Conservation (phyloP, 352 stramenopile genomes). For the Phytophthora cajani region DNA sequence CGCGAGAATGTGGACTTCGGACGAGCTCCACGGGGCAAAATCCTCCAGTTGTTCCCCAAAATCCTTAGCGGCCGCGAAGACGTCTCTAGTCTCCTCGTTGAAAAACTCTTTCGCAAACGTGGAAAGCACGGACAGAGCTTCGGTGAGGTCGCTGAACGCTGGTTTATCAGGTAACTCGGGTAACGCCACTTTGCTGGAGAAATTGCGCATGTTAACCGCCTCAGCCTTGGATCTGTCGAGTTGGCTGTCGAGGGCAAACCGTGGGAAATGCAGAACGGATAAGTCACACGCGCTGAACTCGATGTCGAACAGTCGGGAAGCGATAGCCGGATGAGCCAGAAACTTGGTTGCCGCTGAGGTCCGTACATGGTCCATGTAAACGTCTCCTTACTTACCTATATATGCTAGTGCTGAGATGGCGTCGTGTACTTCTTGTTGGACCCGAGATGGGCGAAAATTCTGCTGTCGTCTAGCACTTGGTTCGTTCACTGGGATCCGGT, state of each 20-base stretch:
- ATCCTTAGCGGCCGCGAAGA: too few species aligned
- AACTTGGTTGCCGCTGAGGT: neutral
- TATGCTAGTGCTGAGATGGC: neutral
- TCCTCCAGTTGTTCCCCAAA: too few species aligned
- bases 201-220: too few species aligned
- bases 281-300: neutral
- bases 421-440: neutral
- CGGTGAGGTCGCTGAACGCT: too few species aligned
- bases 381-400: neutral
- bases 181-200: too few species aligned
- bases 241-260: neutral
- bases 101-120: too few species aligned
- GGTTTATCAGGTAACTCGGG: too few species aligned
- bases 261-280: neutral
- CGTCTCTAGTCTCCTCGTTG: too few species aligned
- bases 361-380: neutral
- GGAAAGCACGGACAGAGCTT: too few species aligned
- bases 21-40: too few species aligned
- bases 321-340: neutral
- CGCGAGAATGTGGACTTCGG: too few species aligned
- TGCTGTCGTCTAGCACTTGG: neutral
- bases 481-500: neutral
- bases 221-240: too few species aligned
- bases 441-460: neutral
- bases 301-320: neutral